Conservation (phyloP, 2,329 filamentous ascomycete species). For the Botrytis fragariae region DNA sequence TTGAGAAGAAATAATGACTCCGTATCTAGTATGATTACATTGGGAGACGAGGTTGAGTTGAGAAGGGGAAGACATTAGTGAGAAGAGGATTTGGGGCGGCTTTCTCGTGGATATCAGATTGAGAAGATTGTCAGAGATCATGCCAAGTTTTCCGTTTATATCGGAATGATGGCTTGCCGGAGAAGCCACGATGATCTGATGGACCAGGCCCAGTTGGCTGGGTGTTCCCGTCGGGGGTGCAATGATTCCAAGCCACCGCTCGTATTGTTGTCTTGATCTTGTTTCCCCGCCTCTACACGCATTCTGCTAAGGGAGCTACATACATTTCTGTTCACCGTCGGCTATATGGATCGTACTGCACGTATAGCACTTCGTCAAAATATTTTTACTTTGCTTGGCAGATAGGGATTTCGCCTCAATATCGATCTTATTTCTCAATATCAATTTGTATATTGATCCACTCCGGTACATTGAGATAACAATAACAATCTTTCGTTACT, state of each 20-base stretch:
- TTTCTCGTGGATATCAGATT: not conserved
- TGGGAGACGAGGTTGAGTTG: not conserved
- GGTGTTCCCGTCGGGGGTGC: not conserved
- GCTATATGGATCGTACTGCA: not conserved
- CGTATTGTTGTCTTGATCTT: not conserved
- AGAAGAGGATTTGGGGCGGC: not conserved
- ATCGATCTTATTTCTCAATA: not conserved
- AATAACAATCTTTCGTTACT: not conserved
- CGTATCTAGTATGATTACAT: not conserved
- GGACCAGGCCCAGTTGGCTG: not conserved
- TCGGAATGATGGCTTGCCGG: not conserved
- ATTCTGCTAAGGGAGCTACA: not conserved
- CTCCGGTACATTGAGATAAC: not conserved
- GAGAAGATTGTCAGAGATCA: not conserved
- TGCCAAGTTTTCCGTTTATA: not conserved
- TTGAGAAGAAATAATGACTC: not conserved
- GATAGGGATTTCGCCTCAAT: not conserved
- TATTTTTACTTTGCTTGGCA: not conserved
- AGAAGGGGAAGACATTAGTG: not conserved
- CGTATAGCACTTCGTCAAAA: not conserved
- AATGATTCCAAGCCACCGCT: not conserved
- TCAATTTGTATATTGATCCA: not conserved
- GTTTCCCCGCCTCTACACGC: not conserved
- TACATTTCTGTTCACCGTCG: not conserved
- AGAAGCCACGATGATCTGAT: not conserved